phyloP scores from a whole-genome alignment of 2,329 filamentous ascomycete genomes.

The Colletotrichum lindemuthianum region DNA sequence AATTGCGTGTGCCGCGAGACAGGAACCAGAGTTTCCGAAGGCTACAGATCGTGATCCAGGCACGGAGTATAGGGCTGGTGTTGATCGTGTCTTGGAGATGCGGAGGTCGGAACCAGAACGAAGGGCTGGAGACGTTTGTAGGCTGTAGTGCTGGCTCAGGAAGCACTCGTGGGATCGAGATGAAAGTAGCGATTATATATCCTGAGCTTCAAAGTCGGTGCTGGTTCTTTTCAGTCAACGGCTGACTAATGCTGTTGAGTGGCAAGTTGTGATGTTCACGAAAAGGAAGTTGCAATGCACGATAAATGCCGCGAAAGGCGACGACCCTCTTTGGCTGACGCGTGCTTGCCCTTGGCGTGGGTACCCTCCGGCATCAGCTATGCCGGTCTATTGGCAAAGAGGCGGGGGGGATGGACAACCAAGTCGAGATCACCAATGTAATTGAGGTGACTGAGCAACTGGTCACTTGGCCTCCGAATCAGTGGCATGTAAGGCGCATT shows the following conservation, averaged over 20 bases:
- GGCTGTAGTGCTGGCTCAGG: background rate
- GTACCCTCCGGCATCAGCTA: slow-evolving; percentile 26
- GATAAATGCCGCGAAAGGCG: slow-evolving; percentile 24
- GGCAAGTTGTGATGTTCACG: slow-evolving; percentile 5
- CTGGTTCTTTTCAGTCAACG: too few relatives aligned
- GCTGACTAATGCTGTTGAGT: too few relatives aligned
- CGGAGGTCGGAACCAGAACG: background rate
- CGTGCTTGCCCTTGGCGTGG: slow-evolving; percentile 34
- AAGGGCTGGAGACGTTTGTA: slow-evolving; percentile 2
- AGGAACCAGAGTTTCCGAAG: slow-evolving; percentile 8
- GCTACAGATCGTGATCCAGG: slow-evolving; percentile 10
- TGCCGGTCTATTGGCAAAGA: slow-evolving; percentile 23
- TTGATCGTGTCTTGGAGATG: slow-evolving; percentile 15
- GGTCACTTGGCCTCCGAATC: slow-evolving; percentile 17
- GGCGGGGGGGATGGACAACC: slow-evolving; percentile 1
- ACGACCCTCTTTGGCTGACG: slow-evolving; percentile 35
- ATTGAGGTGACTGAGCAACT: slow-evolving; percentile 34
- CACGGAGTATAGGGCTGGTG: background rate
- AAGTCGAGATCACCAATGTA: background rate
- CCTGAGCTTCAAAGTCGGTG: too few relatives aligned
- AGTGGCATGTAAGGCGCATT: slow-evolving; percentile 17
- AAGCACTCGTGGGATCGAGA: background rate
- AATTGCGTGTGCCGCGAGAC: background rate
- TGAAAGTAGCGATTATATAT: background rate
- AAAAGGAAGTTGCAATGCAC: slow-evolving; percentile 25